Evolutionary conservation across 352 stramenopile species (phyloP).

Genomic region (Globisporangium rhizosaccharum): DNA sequence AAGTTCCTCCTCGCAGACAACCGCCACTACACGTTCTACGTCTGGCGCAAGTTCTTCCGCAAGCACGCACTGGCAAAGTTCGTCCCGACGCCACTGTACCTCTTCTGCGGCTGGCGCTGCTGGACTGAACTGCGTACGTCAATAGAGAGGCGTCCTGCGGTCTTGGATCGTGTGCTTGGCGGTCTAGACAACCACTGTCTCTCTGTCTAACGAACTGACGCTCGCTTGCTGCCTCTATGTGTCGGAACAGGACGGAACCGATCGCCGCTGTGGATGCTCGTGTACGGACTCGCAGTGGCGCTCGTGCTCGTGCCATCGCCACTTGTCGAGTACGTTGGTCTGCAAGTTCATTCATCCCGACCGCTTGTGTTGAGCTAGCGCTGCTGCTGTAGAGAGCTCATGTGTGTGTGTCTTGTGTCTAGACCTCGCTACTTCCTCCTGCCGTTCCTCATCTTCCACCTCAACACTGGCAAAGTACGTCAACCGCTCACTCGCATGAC

Average conservation of each 20-base stretch:
- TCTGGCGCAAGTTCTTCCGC: constrained; percentile 86
- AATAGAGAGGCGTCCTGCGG: not conserved
- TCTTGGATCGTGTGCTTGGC: not conserved
- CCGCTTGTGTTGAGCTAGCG: not conserved
- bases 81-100: constrained; percentile 47
- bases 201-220: not conserved
- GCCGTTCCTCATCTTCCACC: constrained; percentile 71
- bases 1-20: constrained; percentile 91
- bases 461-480: constrained; percentile 67
- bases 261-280: constrained; percentile 70
- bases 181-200: not conserved
- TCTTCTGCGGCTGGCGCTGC: constrained; percentile 59
- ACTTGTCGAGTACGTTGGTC: constrained; percentile 77
- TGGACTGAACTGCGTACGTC: constrained; percentile 61
- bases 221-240: not conserved
- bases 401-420: constrained; percentile 5
- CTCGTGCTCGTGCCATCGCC: constrained; percentile 85
- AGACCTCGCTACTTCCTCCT: constrained; percentile 82
- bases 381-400: not conserved
- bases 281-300: constrained; percentile 63
- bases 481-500: not conserved
- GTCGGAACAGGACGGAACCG: constrained; percentile 31
- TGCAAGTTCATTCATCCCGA: not conserved
- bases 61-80: constrained; percentile 71
- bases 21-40: constrained; percentile 91